Evolutionary conservation across 140 eudicot genomes (phyloP).

Genomic region (Cichorium intybus): DNA sequence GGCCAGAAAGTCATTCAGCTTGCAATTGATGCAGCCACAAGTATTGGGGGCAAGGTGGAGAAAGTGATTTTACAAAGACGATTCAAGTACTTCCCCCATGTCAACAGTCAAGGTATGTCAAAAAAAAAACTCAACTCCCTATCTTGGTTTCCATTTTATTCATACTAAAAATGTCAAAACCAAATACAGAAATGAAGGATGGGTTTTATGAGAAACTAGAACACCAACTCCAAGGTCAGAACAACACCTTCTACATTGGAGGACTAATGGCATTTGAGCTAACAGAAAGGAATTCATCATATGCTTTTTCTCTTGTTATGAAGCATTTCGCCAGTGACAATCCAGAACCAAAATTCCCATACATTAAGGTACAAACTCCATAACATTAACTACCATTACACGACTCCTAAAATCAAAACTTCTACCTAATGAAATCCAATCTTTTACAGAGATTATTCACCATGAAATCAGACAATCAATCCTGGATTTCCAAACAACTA

Average conservation of each 20-base stretch:
- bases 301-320: conserved; percentile 38
- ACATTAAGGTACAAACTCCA: conserved; percentile 36
- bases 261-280: conserved; percentile 57
- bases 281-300: conserved; percentile 51
- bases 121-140: no score
- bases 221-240: conserved; percentile 43
- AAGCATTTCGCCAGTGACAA: conserved; percentile 43
- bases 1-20: conserved; percentile 24
- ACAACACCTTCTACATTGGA: conserved; percentile 41
- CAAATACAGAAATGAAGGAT: conserved; percentile 43
- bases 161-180: background rate
- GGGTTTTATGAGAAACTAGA: conserved; percentile 54
- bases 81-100: conserved; percentile 52
- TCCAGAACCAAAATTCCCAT: conserved; percentile 37
- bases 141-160: background rate
- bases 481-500: conserved; percentile 28
- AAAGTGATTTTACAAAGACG: conserved; percentile 40
- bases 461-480: conserved; percentile 22
- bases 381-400: no score
- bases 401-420: background rate
- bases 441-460: conserved; percentile 42
- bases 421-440: conserved; percentile 2
- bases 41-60: conserved; percentile 40
- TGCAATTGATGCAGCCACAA: conserved; percentile 35
- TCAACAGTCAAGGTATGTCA: conserved; percentile 38